Percentiles rank a stretch among this genome's conserved stretches.
These are phyloP conservation scores for Phlebiopsis gigantea DNA, from an alignment of 768 basidiomycete genomes.

Conservation along the genomic window DNA sequence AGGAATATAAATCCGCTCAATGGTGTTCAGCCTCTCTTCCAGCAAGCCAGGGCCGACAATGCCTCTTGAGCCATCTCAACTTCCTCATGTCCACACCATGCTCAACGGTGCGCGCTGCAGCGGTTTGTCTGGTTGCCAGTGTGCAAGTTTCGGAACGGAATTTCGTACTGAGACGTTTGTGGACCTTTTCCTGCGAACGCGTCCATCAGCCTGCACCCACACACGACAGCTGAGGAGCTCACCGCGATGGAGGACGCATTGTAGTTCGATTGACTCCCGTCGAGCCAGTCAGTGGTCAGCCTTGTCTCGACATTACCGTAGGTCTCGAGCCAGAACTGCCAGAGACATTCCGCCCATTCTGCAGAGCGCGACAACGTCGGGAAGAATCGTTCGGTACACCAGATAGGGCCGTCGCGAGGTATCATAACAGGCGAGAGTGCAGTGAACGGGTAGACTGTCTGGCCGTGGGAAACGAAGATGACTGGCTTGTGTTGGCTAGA, in stretches of 20 bases:
- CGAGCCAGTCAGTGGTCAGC: conserved; percentile 19
- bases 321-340: conserved; percentile 56
- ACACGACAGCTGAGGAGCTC: not conserved
- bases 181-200: conserved; percentile 31
- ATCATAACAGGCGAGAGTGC: conserved; percentile 41
- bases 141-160: conserved; percentile 53
- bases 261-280: not conserved
- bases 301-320: conserved; percentile 35
- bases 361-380: conserved; percentile 36
- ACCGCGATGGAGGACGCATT: conserved; percentile 21
- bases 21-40: not conserved
- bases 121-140: conserved; percentile 37
- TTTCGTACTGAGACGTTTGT: conserved; percentile 40
- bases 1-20: not conserved
- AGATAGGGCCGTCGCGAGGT: conserved; percentile 40
- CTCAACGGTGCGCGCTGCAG: conserved; percentile 28
- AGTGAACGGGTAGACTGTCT: conserved; percentile 34
- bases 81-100: conserved; percentile 35
- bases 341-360: conserved; percentile 64
- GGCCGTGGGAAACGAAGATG: conserved; percentile 25
- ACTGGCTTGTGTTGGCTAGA: conserved; percentile 18
- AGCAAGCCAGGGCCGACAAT: conserved; percentile 40
- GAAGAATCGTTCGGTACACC: conserved; percentile 60
- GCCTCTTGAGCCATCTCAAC: conserved; percentile 50
- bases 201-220: conserved; percentile 1